Evolutionary conservation across 163 green algal genomes (phyloP), one percentile per base, ranked within the genome.

Genomic region (Prototheca cutis): DNA sequence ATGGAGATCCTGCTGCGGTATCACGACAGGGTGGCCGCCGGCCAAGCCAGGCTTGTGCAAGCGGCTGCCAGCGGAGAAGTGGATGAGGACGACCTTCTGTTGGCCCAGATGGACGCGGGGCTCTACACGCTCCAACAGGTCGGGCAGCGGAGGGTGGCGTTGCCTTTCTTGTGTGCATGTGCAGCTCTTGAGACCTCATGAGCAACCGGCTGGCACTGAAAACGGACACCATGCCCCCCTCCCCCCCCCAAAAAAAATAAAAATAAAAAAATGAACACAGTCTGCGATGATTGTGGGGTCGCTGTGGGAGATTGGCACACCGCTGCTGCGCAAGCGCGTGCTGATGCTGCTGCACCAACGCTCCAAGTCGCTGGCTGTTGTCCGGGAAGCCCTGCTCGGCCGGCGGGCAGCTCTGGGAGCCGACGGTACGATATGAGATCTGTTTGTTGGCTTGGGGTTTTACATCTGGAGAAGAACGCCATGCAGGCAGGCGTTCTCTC

Each of bases 1-100:
- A 78, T 97, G 68, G 91, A 98, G 77, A 31, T 96, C 7, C 85
- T 80, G 55, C 80, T 85, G 30, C 72, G 77, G 58, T 88, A 83
- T 61, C 61, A 80, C 32, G 61, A 48, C 5, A 49, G 66, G 8
- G 82, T 91, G 52, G 32, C 28, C 6, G 63, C 68, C 0, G 68
- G 63, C 48, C 79, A 89, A 65, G 34, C n/a, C 8, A 53, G 63
- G 64, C 58, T 39, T 42, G 64, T 10, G 24, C 17, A 15, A 15
- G 56, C 2, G 6, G 2, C 6, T 13, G 56, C 2, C 6, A 6
- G 29, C 4, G 52, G 6, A 5, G 10, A 42, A 27, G 27, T 76
- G 4, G 75, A 87, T 29, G 63, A 75, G 40, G 78, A 86, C 1
- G 78, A 85, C 31, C 33, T 84, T 32, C 60, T 86, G 63, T 47